Evolutionary conservation across 2,329 filamentous ascomycete species (phyloP), one percentile per base, ranked within the genome.

Genomic region (Fusarium hostae): DNA sequence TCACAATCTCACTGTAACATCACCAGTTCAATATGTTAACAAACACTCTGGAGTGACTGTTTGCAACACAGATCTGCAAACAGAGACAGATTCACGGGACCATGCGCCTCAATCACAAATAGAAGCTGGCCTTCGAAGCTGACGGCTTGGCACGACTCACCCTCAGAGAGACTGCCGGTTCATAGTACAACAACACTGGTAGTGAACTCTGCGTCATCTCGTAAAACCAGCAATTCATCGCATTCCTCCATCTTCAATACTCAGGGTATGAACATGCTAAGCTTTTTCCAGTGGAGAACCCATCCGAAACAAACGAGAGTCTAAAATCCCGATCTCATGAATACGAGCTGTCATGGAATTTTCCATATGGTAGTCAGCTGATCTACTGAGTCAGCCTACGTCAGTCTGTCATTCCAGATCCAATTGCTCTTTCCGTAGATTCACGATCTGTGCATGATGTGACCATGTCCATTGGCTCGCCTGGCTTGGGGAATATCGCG

Each of bases 281-380:
- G 70, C 70, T 73, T 72, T 73, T 52, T 64, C n/a, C n/a, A 57
- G 70, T 72, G 70, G 66, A 71, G 70, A 73, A 70, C 35, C 47
- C 51, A 59, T 51, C 63, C 64, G 70, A 72, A 62, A 71, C 70
- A 58, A 34, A 58, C 41, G 66, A 56, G 66, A 70, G 65, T 50
- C 56, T 66, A 54, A 59, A 50, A 40, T 24, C 61, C 41, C 24
- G 39, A 41, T 59, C 44, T 41, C 22, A 18, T 34, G 39, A 64
- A 56, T 47, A 59, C 45, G 52, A 71, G 67, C 44, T 47, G 41
- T 47, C 40, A 51, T 41, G 48, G 43, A 35, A n/a, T 30, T 52
- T 52, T 39, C 28, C n/a, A 24, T 28, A 37, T 44, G 22, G 34
- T 26, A 66, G 68, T 71, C 59, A 69, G 43, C 60, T 69, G 51